A percentile compares a stretch with the other conserved stretches of the same genome.
Conservation (phyloP, 2,329 filamentous ascomycete species). For the Penicillium thymicola region DNA sequence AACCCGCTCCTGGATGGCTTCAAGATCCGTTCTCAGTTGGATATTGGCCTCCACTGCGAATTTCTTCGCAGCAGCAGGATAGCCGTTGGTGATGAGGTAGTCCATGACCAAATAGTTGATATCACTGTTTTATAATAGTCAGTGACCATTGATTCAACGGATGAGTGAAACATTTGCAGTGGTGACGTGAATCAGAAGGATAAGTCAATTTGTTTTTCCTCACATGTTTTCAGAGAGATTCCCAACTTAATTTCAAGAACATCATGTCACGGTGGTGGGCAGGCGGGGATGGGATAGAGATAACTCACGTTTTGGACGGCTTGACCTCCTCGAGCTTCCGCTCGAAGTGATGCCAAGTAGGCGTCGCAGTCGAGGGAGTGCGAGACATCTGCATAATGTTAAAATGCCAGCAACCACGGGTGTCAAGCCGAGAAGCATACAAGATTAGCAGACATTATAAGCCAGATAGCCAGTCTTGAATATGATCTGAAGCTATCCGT, state of each 20-base stretch:
- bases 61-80: constrained; percentile 84
- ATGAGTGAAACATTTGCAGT: constrained; percentile 1
- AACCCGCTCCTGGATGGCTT: constrained; percentile 73
- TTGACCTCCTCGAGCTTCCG: constrained; percentile 78
- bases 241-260: constrained; percentile 84
- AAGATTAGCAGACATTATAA: constrained; percentile 41
- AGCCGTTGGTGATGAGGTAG: constrained; percentile 94
- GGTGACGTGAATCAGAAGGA: constrained; percentile 58
- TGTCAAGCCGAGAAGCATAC: constrained; percentile 40
- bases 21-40: constrained; percentile 65
- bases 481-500: constrained; percentile 28
- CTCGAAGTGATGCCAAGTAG: constrained; percentile 71
- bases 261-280: constrained; percentile 63
- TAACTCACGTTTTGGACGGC: constrained; percentile 83
- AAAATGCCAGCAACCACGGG: constrained; percentile 32
- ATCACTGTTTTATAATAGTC: constrained; percentile 59
- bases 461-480: constrained; percentile 16
- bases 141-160: constrained; percentile 21
- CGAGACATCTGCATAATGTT: constrained; percentile 61
- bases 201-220: constrained; percentile 81
- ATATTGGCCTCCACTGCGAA: constrained; percentile 95
- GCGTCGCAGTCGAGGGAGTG: constrained; percentile 67
- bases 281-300: constrained; percentile 3
- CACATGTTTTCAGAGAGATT: constrained; percentile 99
- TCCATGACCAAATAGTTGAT: constrained; percentile 95